These are phyloP conservation scores for Rhododendron ovatum DNA, from an alignment of 148 eudicot species.

Conservation along the genomic window DNA sequence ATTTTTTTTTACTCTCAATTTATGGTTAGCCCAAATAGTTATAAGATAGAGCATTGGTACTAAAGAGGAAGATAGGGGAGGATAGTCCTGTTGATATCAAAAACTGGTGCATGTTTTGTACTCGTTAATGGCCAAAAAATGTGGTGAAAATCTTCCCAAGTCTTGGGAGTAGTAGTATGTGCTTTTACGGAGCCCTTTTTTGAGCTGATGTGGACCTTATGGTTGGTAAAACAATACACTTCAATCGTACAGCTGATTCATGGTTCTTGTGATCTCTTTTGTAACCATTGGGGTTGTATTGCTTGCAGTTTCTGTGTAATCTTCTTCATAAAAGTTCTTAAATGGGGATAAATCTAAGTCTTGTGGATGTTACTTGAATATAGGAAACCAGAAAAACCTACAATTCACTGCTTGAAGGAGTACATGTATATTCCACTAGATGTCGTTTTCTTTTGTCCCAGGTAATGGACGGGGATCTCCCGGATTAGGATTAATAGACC, in stretches of 20 bases:
- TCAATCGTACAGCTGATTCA: not conserved
- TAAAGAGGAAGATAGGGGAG: not conserved
- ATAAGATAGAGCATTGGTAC: not conserved
- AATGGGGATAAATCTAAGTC: not conserved
- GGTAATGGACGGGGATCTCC: too few species aligned
- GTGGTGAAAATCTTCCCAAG: not conserved
- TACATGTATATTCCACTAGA: too few species aligned
- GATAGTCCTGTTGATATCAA: not conserved
- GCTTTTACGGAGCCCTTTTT: not conserved
- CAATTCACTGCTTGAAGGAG: too few species aligned
- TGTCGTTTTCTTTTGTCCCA: too few species aligned
- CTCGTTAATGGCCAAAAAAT: not conserved
- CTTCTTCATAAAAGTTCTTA: not conserved
- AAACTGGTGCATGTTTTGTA: not conserved
- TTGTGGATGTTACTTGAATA: not conserved
- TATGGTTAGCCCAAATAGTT: not conserved
- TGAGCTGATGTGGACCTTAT: not conserved
- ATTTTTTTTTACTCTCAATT: not conserved
- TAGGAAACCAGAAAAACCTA: too few species aligned
- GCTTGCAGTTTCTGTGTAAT: not conserved
- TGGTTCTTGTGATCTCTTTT: not conserved
- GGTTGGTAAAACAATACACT: not conserved
- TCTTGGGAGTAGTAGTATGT: not conserved
- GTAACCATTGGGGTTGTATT: not conserved
- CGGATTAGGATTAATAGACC: too few species aligned